phyloP scores from a whole-genome alignment of 441 rosid genomes.

The Codiaeum variegatum region DNA sequence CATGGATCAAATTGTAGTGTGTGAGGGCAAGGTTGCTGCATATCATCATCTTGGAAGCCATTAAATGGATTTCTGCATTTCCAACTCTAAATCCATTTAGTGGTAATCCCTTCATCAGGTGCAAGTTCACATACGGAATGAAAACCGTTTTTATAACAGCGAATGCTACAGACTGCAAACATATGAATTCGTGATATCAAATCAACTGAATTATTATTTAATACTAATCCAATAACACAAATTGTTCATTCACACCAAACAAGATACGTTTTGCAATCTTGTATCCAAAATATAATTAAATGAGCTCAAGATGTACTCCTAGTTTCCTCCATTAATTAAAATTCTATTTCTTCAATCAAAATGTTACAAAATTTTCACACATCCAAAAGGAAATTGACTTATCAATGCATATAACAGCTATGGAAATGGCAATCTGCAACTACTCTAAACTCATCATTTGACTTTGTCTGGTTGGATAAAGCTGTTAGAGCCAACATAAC shows the following conservation, averaged over 20 bases:
- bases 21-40: conserved; percentile 45
- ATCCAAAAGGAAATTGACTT: not conserved
- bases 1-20: not conserved
- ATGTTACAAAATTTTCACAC: not conserved
- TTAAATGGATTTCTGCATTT: conserved; percentile 44
- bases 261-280: not conserved
- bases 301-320: not conserved
- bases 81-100: conserved; percentile 42
- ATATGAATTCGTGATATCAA: not conserved
- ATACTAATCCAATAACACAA: not conserved
- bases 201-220: not conserved
- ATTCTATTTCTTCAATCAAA: not conserved
- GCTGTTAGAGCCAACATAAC: not conserved
- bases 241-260: not conserved
- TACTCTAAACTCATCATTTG: not conserved
- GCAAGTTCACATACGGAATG: conserved; percentile 57
- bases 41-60: conserved; percentile 37
- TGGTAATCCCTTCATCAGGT: conserved; percentile 61
- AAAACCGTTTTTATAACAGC: conserved; percentile 48
- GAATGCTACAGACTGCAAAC: conserved; percentile 43
- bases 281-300: not conserved
- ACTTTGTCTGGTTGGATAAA: not conserved
- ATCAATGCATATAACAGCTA: not conserved
- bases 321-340: not conserved
- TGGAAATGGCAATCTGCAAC: not conserved